Percentiles rank a stretch among this genome's conserved stretches.
phyloP scores from a whole-genome alignment of 768 basidiomycete species.

The Mycena crocata region DNA sequence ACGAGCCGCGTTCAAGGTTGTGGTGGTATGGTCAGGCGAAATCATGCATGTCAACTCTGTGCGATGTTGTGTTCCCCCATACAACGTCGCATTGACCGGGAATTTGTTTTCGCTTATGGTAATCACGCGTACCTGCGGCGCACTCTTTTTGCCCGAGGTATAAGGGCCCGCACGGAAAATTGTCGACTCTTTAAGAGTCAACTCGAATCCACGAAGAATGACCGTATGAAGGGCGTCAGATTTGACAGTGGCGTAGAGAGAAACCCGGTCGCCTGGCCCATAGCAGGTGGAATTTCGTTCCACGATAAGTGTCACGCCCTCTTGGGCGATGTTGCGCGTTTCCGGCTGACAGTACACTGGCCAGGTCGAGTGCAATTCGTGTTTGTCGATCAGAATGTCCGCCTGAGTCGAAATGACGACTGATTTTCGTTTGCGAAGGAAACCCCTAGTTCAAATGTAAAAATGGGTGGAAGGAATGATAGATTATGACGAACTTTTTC shows the following conservation, averaged over 20 bases:
- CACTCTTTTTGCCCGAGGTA: constrained; percentile 64
- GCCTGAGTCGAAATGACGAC: constrained; percentile 74
- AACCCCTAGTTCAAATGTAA: constrained; percentile 64
- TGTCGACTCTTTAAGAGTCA: constrained; percentile 81
- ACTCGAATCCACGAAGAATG: constrained; percentile 86
- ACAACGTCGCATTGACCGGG: constrained; percentile 78
- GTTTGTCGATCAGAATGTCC: constrained; percentile 88
- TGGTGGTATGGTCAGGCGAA: constrained; percentile 79
- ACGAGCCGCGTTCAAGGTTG: constrained; percentile 83
- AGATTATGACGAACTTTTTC: constrained; percentile 70
- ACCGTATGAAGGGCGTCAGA: constrained; percentile 76
- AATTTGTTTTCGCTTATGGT: constrained; percentile 78
- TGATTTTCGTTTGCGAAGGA: constrained; percentile 85
- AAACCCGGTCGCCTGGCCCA: constrained; percentile 86
- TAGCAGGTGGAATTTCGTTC: constrained; percentile 84
- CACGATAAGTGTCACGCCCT: constrained; percentile 80
- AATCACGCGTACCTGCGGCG: constrained; percentile 64
- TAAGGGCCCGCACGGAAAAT: constrained; percentile 77
- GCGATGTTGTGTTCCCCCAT: constrained; percentile 76
- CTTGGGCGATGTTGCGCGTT: constrained; percentile 70
- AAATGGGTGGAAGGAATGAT: not conserved
- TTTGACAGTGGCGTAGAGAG: constrained; percentile 76
- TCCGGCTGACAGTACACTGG: constrained; percentile 88
- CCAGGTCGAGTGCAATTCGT: constrained; percentile 94
- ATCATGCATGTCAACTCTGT: constrained; percentile 81